Conservation (phyloP, 2,329 filamentous ascomycete genomes). For the Hypoxylon sp. region DNA sequence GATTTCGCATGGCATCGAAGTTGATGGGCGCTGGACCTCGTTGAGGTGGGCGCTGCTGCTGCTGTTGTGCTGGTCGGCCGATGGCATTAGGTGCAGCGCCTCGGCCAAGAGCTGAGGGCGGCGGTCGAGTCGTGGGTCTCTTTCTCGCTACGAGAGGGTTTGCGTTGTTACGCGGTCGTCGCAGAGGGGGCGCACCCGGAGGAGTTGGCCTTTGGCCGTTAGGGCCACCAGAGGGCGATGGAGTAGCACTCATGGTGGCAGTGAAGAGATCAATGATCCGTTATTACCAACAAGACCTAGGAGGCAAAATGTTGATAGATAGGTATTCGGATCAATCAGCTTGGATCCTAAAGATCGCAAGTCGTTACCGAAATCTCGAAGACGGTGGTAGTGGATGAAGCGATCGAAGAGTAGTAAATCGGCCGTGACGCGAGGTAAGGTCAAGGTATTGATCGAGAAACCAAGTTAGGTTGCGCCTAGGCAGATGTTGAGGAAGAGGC, state of each 20-base stretch:
- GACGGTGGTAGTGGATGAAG: neutral
- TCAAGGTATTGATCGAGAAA: conserved; percentile 1
- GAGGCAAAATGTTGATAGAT: conserved; percentile 14
- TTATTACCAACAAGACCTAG: conserved; percentile 10
- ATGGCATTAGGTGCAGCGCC: conserved; percentile 31
- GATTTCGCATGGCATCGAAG: conserved; percentile 54
- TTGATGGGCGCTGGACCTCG: conserved; percentile 39
- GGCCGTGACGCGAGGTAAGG: conserved; percentile 13
- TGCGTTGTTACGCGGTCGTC: conserved; percentile 57
- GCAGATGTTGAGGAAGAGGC: conserved; percentile 1
- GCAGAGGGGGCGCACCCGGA: conserved; percentile 51
- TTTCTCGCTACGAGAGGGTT: conserved; percentile 72
- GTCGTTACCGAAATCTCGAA: no score
- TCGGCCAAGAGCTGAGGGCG: conserved; percentile 43
- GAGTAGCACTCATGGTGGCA: conserved; percentile 52
- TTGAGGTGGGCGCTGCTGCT: conserved; percentile 35
- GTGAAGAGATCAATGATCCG: conserved; percentile 6
- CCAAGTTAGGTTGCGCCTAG: conserved; percentile 6
- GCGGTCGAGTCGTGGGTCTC: conserved; percentile 53
- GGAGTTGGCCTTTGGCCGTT: conserved; percentile 57
- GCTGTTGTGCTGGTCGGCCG: conserved; percentile 30
- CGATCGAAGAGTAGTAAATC: neutral
- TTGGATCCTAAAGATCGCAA: no score
- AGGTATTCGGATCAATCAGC: no score
- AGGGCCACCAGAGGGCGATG: conserved; percentile 54